phyloP scores from a whole-genome alignment of 139 green algal genomes.

The Astrephomene gubernaculifera region DNA sequence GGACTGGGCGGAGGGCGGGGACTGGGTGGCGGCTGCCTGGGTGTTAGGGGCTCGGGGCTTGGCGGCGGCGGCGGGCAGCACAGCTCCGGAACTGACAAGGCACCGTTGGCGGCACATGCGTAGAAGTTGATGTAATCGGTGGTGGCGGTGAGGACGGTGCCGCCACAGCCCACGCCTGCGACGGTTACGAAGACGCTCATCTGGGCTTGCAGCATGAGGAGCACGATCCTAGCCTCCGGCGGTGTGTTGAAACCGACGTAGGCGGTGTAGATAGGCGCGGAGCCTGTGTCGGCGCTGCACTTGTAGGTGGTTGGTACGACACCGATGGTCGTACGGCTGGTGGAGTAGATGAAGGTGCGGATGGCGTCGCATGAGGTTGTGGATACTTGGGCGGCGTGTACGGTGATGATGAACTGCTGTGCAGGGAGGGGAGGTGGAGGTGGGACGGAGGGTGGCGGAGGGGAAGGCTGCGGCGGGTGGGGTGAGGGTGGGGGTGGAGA shows the following conservation, averaged over 20 bases:
- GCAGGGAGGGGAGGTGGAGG: neutral
- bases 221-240: neutral
- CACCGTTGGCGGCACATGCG: neutral
- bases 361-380: neutral
- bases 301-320: neutral
- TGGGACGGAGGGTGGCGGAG: neutral
- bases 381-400: neutral
- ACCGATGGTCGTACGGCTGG: neutral
- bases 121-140: neutral
- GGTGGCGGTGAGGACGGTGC: neutral
- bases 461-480: neutral
- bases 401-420: neutral
- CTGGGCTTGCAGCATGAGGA: neutral
- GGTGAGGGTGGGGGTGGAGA: too few species aligned
- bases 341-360: neutral
- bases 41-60: neutral
- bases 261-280: neutral
- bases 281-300: neutral
- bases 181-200: neutral
- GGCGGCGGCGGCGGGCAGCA: slow-evolving; percentile 27
- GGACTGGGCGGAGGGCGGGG: neutral
- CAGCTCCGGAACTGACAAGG: neutral
- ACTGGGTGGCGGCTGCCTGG: neutral
- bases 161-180: slow-evolving; percentile 3
- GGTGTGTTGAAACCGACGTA: neutral